Percentiles rank a stretch among this genome's conserved stretches.
Evolutionary conservation across 2,329 filamentous ascomycete genomes (phyloP).

Genomic region (Colletotrichum costaricense): DNA sequence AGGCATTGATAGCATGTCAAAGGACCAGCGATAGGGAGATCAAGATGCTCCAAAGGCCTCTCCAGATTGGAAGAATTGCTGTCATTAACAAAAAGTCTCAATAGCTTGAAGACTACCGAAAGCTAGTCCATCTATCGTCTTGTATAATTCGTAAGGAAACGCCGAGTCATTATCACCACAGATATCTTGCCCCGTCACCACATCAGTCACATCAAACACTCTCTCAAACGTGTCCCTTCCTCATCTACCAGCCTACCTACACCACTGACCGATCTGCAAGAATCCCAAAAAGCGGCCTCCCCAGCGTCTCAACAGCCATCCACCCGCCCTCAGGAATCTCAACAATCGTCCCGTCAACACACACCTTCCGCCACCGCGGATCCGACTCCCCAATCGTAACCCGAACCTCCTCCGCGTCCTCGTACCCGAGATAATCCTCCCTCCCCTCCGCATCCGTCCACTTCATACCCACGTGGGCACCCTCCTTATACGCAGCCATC

Average conservation of each 20-base stretch:
- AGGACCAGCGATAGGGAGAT: too few relatives aligned
- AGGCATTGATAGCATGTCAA: too few relatives aligned
- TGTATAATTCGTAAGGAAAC: background rate
- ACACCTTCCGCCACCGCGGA: slow-evolving; percentile 84
- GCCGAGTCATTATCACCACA: background rate
- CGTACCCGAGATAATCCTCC: slow-evolving; percentile 73
- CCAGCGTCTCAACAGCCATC: slow-evolving; percentile 71
- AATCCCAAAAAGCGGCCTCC: slow-evolving; percentile 54
- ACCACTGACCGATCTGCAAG: slow-evolving; percentile 49
- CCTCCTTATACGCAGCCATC: slow-evolving; percentile 69
- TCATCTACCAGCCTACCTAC: background rate
- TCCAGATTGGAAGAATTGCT: too few relatives aligned
- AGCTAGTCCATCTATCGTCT: background rate
- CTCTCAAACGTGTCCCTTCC: background rate
- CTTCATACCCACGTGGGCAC: slow-evolving; percentile 63
- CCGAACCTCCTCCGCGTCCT: slow-evolving; percentile 73
- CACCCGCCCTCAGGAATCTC: slow-evolving; percentile 76
- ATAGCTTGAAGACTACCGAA: background rate
- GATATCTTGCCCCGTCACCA: background rate
- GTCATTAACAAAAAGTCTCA: too few relatives aligned
- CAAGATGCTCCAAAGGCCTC: too few relatives aligned
- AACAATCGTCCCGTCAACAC: slow-evolving; percentile 92
- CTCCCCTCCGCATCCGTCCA: slow-evolving; percentile 64
- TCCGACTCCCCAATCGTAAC: slow-evolving; percentile 77
- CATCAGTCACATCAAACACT: background rate